phyloP scores from a whole-genome alignment of 2,329 filamentous ascomycete species.

The Geosmithia morbida region DNA sequence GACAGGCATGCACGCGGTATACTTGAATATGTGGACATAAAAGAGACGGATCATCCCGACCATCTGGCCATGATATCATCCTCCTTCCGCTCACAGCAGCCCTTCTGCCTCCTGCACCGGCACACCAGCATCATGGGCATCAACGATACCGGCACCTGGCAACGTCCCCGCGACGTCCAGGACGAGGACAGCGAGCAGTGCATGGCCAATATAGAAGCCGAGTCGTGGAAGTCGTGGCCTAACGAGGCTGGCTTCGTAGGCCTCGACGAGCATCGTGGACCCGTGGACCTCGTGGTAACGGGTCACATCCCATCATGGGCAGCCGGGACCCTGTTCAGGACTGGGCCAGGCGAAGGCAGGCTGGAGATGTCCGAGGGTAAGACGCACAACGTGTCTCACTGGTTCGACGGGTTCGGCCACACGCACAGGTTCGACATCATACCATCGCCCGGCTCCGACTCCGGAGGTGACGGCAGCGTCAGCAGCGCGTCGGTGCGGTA shows the following conservation, averaged over 20 bases:
- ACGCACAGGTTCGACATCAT: slow-evolving; percentile 60
- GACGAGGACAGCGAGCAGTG: slow-evolving; percentile 9
- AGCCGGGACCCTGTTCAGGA: slow-evolving; percentile 59
- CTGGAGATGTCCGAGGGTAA: slow-evolving; percentile 43
- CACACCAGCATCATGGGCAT: slow-evolving; percentile 4
- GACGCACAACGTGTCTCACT: slow-evolving; percentile 52
- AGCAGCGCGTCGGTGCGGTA: slow-evolving; percentile 38
- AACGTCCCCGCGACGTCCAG: slow-evolving; percentile 13
- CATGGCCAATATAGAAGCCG: slow-evolving; percentile 11
- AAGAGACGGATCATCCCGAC: too few relatives aligned
- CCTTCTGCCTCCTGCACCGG: background rate
- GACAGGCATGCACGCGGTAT: too few relatives aligned
- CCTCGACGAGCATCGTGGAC: slow-evolving; percentile 48
- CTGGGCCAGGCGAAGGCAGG: slow-evolving; percentile 53
- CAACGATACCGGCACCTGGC: slow-evolving; percentile 11
- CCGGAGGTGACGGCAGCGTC: slow-evolving; percentile 6
- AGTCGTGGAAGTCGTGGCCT: slow-evolving; percentile 28
- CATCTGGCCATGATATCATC: too few relatives aligned
- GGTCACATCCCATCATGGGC: slow-evolving; percentile 59
- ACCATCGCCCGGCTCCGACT: slow-evolving; percentile 13
- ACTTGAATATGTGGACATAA: too few relatives aligned
- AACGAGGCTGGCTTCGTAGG: slow-evolving; percentile 45
- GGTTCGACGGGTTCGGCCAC: slow-evolving; percentile 68
- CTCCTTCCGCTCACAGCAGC: too few relatives aligned
- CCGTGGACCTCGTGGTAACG: slow-evolving; percentile 46